These are phyloP conservation scores for Aspergillus arachidicola DNA, from an alignment of 2,329 filamentous ascomycete genomes.

Conservation along the genomic window DNA sequence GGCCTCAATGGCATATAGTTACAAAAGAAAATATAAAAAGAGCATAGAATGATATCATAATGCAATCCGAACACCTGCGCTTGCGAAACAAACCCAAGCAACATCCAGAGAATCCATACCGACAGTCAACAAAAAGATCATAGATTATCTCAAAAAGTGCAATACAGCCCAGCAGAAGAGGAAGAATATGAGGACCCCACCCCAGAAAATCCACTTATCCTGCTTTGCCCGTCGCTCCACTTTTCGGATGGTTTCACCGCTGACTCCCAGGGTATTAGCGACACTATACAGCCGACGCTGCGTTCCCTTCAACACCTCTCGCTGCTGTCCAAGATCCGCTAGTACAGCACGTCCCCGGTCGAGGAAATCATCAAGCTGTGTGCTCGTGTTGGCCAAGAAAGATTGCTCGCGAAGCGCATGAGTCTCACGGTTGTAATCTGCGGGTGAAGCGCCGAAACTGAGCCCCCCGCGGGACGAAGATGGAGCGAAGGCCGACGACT, in stretches of 20 bases:
- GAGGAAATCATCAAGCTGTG: constrained; percentile 89
- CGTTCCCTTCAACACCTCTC: constrained; percentile 92
- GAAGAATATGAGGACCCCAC: constrained; percentile 82
- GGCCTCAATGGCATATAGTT: not conserved
- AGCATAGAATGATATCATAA: constrained; percentile 13
- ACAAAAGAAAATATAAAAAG: constrained; percentile 4
- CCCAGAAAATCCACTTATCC: constrained; percentile 98
- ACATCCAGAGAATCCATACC: constrained; percentile 11
- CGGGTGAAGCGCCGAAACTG: constrained; percentile 48
- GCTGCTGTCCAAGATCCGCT: constrained; percentile 83
- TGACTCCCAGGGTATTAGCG: constrained; percentile 89
- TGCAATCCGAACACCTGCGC: constrained; percentile 33
- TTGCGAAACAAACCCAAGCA: constrained; percentile 26
- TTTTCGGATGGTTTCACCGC: constrained; percentile 95
- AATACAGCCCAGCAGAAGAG: constrained; percentile 89
- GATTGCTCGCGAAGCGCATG: constrained; percentile 87
- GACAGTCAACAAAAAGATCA: constrained; percentile 4
- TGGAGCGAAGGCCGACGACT: constrained; percentile 45
- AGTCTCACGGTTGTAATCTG: constrained; percentile 70
- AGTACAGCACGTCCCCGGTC: constrained; percentile 88
- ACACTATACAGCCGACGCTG: constrained; percentile 89
- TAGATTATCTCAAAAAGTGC: constrained; percentile 73
- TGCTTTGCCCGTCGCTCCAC: constrained; percentile 87
- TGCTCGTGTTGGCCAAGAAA: constrained; percentile 81
- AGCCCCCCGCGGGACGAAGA: constrained; percentile 41